These are phyloP conservation scores for Auricularia cornea DNA, from an alignment of 768 basidiomycete species.

Conservation along the genomic window DNA sequence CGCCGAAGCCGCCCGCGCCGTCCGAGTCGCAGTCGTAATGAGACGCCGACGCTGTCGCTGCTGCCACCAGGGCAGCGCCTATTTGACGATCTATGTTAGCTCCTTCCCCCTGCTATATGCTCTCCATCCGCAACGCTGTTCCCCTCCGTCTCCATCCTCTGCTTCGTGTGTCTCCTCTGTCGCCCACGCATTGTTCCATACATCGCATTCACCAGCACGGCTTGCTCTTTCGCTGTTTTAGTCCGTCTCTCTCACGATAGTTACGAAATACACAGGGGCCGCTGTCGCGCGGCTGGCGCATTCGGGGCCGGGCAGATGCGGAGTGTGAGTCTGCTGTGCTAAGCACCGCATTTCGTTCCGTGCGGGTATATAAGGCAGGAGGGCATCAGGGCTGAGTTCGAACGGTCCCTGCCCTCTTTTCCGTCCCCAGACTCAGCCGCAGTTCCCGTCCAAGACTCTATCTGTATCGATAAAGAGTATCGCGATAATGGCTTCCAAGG, in stretches of 20 bases:
- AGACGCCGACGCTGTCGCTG: no score
- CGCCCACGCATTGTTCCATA: neutral
- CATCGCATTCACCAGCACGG: neutral
- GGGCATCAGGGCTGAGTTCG: neutral
- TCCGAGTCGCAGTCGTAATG: neutral
- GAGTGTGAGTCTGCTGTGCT: neutral
- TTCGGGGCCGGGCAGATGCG: neutral
- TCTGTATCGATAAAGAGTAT: constrained; percentile 1
- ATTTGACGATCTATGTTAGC: neutral
- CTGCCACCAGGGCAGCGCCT: neutral
- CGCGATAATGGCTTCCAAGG: constrained; percentile 64
- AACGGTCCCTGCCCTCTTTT: neutral
- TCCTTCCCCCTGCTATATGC: neutral
- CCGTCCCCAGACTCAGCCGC: neutral
- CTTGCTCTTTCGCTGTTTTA: neutral
- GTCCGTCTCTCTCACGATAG: neutral
- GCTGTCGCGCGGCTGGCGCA: neutral
- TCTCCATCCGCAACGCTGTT: neutral
- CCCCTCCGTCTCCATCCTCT: neutral
- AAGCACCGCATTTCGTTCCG: neutral
- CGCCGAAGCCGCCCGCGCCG: neutral
- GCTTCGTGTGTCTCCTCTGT: neutral
- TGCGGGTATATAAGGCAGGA: neutral
- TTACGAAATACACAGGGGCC: neutral
- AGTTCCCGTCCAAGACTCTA: neutral